Base-by-base conservation (phyloP, 2,329 filamentous ascomycete species). In the Botrytis aclada region DNA sequence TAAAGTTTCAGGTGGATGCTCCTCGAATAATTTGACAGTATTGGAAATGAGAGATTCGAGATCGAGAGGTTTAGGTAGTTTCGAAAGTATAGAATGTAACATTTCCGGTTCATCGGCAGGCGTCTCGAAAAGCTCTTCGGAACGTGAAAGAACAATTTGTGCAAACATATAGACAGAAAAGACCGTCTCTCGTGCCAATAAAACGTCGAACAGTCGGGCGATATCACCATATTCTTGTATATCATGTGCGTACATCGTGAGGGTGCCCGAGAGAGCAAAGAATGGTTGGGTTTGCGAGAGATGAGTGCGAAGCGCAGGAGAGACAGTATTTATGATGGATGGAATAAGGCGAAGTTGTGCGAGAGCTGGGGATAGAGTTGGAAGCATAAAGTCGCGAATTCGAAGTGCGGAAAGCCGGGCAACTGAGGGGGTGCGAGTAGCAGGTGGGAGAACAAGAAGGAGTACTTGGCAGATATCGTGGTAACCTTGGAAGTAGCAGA, bases 391-490 rank as follows among this genome's bases (percentile, higher is more conserved):
- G 83, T 99, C 96, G 75, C 96, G 90, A 80, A 99, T 98, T 70
- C 94, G 92, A 62, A 98, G 88, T 45, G 95, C 86, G 4, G 95
- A 97, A 73, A 99, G 89, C n/a, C 93, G 92, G 47, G 92, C 87
- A 45, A 97, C 89, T 25, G 91, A 89, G 10, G 85, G 82, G 29
- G 87, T 85, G 25, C 93, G 90, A 71, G 85, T 81, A 34, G 85
- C 80, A 16, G 88, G 84, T 0, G 91, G 91, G 6, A 99, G 86
- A 18, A 98, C 95, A 22, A 99, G 88, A 58, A 98, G 88, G 74
- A 99, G 87, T 37, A 99, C 96, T 83, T 99, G 97, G 78, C 93
- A 96, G 79, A 99, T 98, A 84, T 99, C 96, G 83, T 99, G 96
- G 82, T 97, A 99, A 81, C 96, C 96, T 84, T 99, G 96, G 82